Percentiles rank a stretch among this genome's conserved stretches.
Conservation (phyloP, 768 basidiomycete genomes). For the Xerocomellus intermedius region DNA sequence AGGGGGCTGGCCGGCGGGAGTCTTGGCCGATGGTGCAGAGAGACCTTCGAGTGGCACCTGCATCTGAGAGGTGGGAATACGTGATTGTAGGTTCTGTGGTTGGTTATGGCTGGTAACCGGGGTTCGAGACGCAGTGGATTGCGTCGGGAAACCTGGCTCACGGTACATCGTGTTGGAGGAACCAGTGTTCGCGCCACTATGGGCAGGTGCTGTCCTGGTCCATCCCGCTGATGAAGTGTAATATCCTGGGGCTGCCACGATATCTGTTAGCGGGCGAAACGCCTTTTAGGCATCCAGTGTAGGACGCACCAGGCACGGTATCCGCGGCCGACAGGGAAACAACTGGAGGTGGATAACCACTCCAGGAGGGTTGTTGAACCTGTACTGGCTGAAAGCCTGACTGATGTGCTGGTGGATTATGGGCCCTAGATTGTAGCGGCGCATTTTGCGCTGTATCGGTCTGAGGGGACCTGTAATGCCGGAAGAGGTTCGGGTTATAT, state of each 20-base stretch:
- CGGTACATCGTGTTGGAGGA: background rate
- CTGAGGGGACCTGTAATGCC: slow-evolving; percentile 6
- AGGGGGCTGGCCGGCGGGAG: background rate
- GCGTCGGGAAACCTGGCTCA: background rate
- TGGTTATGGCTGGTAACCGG: background rate
- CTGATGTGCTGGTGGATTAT: slow-evolving; percentile 1
- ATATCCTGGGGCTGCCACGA: background rate
- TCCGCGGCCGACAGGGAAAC: background rate
- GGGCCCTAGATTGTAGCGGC: slow-evolving; percentile 1
- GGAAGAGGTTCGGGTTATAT: background rate
- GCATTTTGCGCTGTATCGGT: slow-evolving; percentile 4
- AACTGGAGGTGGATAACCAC: slow-evolving; percentile 6
- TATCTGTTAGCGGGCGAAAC: background rate
- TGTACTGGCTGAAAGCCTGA: slow-evolving; percentile 5
- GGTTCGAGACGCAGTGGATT: background rate
- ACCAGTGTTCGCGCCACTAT: background rate
- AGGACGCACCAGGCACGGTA: slow-evolving; percentile 10
- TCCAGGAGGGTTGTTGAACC: slow-evolving; percentile 11
- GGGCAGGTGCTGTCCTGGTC: background rate
- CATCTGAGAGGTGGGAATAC: background rate
- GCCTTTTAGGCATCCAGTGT: background rate
- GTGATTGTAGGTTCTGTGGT: background rate
- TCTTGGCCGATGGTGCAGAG: background rate
- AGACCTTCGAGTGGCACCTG: slow-evolving; percentile 4
- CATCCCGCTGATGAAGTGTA: background rate